Conservation (phyloP, 2,329 filamentous ascomycete species). For the Tolypocladium pustulatum region DNA sequence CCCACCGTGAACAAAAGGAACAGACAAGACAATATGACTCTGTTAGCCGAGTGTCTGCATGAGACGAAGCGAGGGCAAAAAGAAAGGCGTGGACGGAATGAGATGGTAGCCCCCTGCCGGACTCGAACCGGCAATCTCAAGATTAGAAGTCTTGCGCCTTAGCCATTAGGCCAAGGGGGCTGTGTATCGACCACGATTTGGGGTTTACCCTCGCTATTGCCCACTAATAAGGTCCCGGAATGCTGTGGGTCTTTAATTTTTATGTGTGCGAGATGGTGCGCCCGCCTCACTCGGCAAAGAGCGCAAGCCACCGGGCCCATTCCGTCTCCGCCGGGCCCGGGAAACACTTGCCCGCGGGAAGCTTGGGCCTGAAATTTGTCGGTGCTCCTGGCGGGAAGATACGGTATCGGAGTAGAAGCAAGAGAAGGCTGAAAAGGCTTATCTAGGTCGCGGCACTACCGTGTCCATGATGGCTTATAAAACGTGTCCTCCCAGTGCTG, state of each 20-base stretch:
- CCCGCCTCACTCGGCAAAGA: not conserved
- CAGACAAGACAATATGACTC: not conserved
- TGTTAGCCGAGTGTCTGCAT: not conserved
- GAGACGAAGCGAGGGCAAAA: not conserved
- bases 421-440: not conserved
- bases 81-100: not conserved
- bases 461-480: not conserved
- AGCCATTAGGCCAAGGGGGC: conserved; percentile 6
- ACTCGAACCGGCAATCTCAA: conserved; percentile 6
- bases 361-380: not conserved
- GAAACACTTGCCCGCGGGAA: not conserved
- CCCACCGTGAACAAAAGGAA: not conserved
- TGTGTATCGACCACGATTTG: not conserved
- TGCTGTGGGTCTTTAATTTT: not conserved
- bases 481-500: not conserved
- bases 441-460: not conserved
- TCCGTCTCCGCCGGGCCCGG: not conserved
- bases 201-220: not conserved
- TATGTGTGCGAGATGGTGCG: not conserved
- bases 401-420: conserved; percentile 8
- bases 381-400: not conserved
- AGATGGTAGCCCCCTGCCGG: conserved; percentile 2
- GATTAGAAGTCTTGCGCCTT: conserved; percentile 6
- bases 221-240: not conserved
- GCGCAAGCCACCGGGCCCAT: not conserved